Evolutionary conservation across 805 yeast genomes (phyloP), one percentile per base, ranked within the genome.

Genomic region (Candida railenensis): DNA sequence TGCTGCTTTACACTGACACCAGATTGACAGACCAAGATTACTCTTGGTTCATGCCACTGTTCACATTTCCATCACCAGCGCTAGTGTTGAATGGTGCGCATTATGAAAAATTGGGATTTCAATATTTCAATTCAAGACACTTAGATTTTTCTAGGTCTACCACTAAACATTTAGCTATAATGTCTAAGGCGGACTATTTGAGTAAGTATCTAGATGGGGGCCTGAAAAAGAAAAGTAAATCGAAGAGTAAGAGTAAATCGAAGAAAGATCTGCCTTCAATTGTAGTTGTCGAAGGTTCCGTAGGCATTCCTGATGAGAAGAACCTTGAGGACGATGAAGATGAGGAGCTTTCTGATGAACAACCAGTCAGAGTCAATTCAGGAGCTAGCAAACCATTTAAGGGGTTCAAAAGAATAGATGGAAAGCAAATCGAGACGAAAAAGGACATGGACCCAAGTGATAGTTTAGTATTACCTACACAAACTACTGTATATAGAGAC

Each of bases 401-500:
- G 46, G 74, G 73, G 7, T 71, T 70, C 52, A 66, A 60, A 41
- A 45, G 76, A 46, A 69, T 71, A 25, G 76, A 71, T 45, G 44
- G 39, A 34, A 44, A 30, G 15, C 34, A 46, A 15, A 28, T 14
- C 16, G 30, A 25, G 11, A 11, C 30, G 30, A 11, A 25, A 25
- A 25, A 11, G 5, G 11, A 25, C 5, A 11, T 25, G 11, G 11
- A 11, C 30, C 30, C 5, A 25, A 25, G n/a, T n/a, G n/a, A n/a
- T n/a, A n/a, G n/a, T n/a, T n/a, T 33, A 14, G 36, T 14, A 5
- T n/a, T n/a, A 14, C n/a, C 40, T 20, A 25, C 18, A 25, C 53
- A 43, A 22, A 60, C 64, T 36, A 81, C 86, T 0, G 67, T 81
- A 0, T 78, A 76, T 54, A 76, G 94, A 70, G 92, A 87, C 57